Evolutionary conservation across 192 early-diverging fungal genomes (phyloP), one percentile per base, ranked within the genome.

Genomic region (Neocallimastix lanati): DNA sequence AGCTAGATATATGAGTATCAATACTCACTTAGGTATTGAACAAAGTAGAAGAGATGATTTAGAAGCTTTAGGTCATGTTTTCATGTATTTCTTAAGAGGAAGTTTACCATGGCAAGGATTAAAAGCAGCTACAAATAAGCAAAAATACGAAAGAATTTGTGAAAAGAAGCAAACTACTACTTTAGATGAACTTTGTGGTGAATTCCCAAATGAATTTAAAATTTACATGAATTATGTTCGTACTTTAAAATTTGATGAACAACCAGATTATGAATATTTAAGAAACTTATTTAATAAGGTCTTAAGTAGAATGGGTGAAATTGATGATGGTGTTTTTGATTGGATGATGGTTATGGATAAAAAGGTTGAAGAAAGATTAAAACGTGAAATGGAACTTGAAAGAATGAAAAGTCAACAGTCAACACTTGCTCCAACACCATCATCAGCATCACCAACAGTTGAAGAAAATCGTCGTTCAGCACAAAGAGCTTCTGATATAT

Each of bases 141-240:
- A 99, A 90, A 99, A 99, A 82, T 99, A 99, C 85, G 97, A 99
- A 84, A 95, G 96, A 84, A 99, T 99, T 85, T 96, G 97, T 40
- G 96, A 99, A 86, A 95, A 96, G 89, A 99, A 99, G 86, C 96
- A 96, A 82, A 90, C 89, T 58, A 93, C 93, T 0, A 88, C 87
- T 27, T 89, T 96, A 81, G 91, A 92, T 81, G 96, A 97, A 81
- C 88, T 99, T 28, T 95, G 95, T 80, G 92, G 94, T 38, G 92
- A 92, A 78, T 94, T 91, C 83, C 97, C 97, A 85, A 92, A 93
- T 79, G 96, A 99, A 86, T 97, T 98, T 88, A 91, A 88, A 33
- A 90, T 90, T 28, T 96, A 98, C 76, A 86, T 99, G 28, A 89
- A 89, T 78, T 97, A 97, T 80, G 96, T 93, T 77, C 89, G 97